Evolutionary conservation across 225 moss, liverwort and hornwort genomes (phyloP), one percentile per base, ranked within the genome.

Genomic region (Lunularia cruciata): DNA sequence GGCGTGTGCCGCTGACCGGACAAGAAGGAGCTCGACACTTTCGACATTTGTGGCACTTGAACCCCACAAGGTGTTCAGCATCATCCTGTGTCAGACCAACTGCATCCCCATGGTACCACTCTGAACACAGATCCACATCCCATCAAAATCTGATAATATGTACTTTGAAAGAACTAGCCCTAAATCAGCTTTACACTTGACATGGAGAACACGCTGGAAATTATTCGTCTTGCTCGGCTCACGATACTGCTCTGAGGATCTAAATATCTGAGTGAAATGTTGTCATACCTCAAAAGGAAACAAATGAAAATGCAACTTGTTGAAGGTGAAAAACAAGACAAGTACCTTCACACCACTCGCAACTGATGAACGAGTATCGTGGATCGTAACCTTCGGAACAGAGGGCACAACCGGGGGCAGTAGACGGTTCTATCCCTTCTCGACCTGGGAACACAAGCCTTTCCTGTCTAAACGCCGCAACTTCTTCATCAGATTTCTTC

Each of bases 41-140:
- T 13, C 82, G 77, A 47, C 82, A 82, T 64, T 71, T 71, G 72
- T 82, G 82, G 49, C 82, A 82, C 72, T 82, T 82, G 74, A 72
- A 82, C 1, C 82, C 82, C 65, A 75, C 49, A 22, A 82, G 75
- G 58, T 56, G 40, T 16, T 36, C 23, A 8, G 68, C 82, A 61
- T 82, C 78, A 43, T 46, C 77, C 64, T 54, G 49, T 51, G 48
- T 75, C 56, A 82, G 52, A 23, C 78, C 78, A 32, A 82, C 62
- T 63, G 82, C 78, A 63, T 68, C 63, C 48, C 82, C 82, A 65
- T 82, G 82, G 68, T 65, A 82, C 78, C 82, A 82, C 3, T 23
- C 82, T 82, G 82, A 28, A 62, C 4, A 69, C 14, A 72, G 11
- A 18, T 47, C 35, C 8, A 6, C 2, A 15, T 45, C 8, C n/a